Percentiles rank a stretch among this genome's conserved stretches.
phyloP scores from a whole-genome alignment of 202 grass and related monocot genomes.

The Schoenoplectus triqueter region DNA sequence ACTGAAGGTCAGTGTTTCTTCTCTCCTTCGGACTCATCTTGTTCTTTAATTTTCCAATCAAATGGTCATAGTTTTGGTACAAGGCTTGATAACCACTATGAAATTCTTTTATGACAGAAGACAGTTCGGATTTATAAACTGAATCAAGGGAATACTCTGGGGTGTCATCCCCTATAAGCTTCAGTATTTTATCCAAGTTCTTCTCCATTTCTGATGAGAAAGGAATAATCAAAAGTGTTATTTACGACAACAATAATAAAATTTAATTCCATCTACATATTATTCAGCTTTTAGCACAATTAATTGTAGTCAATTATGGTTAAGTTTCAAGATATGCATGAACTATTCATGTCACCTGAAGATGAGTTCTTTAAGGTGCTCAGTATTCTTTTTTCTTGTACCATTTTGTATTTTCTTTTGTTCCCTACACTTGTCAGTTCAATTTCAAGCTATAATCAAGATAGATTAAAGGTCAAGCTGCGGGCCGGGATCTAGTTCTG shows the following conservation, averaged over 20 bases:
- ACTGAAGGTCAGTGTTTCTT: slow-evolving; percentile 25
- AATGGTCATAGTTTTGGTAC: slow-evolving; percentile 66
- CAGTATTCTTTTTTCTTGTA: neutral
- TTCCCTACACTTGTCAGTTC: neutral
- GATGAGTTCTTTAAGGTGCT: neutral
- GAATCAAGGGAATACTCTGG: slow-evolving; percentile 49
- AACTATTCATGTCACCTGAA: neutral
- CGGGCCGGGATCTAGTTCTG: neutral
- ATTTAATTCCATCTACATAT: neutral
- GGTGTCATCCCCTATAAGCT: slow-evolving; percentile 55
- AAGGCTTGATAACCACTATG: slow-evolving; percentile 73
- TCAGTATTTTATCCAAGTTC: slow-evolving; percentile 71
- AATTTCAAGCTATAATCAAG: slow-evolving; percentile 2
- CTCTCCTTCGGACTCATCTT: slow-evolving; percentile 43
- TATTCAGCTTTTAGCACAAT: slow-evolving; percentile 12
- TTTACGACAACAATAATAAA: slow-evolving; percentile 18
- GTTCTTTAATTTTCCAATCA: slow-evolving; percentile 74
- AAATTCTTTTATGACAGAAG: slow-evolving; percentile 83
- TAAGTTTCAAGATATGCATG: neutral
- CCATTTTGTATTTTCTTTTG: neutral
- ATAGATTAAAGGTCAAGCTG: neutral
- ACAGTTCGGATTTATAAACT: slow-evolving; percentile 64
- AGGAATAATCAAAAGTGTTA: slow-evolving; percentile 37
- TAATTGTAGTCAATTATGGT: neutral
- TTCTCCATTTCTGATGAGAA: slow-evolving; percentile 73